Conservation (phyloP, 2,329 filamentous ascomycete genomes). For the Aspergillus nomiae region DNA sequence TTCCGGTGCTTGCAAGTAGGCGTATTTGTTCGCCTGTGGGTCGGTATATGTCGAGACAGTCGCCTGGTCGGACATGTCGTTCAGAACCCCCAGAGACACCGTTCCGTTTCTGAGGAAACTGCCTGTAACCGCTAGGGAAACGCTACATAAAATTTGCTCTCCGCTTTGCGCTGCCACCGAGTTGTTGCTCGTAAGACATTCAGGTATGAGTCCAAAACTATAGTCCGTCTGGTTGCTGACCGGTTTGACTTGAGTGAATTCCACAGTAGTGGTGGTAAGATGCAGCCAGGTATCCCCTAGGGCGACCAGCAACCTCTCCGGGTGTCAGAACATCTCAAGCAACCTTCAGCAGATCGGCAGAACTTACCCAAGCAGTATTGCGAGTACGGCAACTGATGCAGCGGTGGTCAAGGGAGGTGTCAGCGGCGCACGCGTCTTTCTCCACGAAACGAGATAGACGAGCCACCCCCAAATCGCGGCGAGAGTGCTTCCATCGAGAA, state of each 20-base stretch:
- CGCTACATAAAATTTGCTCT: background rate
- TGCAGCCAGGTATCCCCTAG: conserved; percentile 30
- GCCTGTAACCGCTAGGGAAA: background rate
- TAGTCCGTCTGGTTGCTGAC: background rate
- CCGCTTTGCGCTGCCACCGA: background rate
- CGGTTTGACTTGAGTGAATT: conserved; percentile 14
- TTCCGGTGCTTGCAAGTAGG: background rate
- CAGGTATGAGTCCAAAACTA: conserved; percentile 4
- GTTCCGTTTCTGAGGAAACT: background rate
- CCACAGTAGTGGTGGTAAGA: conserved; percentile 24
- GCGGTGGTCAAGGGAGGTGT: conserved; percentile 9
- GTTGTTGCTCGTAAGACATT: conserved; percentile 2
- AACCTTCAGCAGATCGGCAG: background rate
- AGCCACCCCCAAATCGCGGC: conserved; percentile 18
- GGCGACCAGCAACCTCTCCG: conserved; percentile 18
- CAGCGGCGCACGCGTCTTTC: conserved; percentile 10
- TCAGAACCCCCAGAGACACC: background rate
- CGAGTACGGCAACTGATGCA: background rate
- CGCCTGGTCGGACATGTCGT: background rate
- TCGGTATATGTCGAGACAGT: background rate
- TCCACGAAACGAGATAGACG: conserved; percentile 19
- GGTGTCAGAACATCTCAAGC: background rate
- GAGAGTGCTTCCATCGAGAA: conserved; percentile 17
- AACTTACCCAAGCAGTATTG: conserved; percentile 1
- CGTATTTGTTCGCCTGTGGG: background rate